These are phyloP conservation scores for Xylaria sp. DNA, from an alignment of 2,329 filamentous ascomycete genomes.

Conservation along the genomic window DNA sequence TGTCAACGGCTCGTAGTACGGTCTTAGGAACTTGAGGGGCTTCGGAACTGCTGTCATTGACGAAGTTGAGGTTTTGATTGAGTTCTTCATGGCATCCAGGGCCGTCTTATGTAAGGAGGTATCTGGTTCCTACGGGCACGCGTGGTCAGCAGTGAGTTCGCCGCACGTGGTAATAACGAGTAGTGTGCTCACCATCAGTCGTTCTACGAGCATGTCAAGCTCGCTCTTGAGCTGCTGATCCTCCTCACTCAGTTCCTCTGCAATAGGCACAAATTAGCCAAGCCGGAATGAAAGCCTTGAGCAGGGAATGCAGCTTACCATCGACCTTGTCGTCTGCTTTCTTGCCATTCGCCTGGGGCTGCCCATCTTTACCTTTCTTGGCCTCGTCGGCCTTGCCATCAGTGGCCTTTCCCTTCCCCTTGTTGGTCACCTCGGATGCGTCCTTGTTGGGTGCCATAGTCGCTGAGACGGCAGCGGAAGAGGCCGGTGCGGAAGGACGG, in stretches of 20 bases:
- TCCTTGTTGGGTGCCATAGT: constrained; percentile 96
- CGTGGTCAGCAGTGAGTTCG: constrained; percentile 29
- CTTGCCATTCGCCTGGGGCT: constrained; percentile 76
- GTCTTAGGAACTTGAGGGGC: constrained; percentile 96
- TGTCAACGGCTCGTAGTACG: constrained; percentile 91
- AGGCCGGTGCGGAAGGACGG: constrained; percentile 30
- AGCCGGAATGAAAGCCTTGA: constrained; percentile 36
- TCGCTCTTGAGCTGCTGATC: constrained; percentile 98
- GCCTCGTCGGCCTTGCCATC: constrained; percentile 70
- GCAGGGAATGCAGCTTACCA: constrained; percentile 50
- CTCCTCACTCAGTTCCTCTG: constrained; percentile 96
- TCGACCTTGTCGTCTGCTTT: constrained; percentile 76
- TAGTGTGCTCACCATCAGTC: constrained; percentile 76
- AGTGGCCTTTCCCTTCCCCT: constrained; percentile 94
- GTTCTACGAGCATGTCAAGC: constrained; percentile 97
- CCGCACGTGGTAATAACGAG: not conserved
- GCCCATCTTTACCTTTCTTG: constrained; percentile 75
- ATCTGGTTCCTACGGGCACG: constrained; percentile 77
- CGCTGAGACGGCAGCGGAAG: constrained; percentile 44
- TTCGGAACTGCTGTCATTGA: constrained; percentile 99
- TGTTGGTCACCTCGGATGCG: constrained; percentile 84
- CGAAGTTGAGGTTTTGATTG: constrained; percentile 98
- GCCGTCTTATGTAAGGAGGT: constrained; percentile 89
- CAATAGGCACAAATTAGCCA: constrained; percentile 55
- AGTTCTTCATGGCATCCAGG: constrained; percentile 95